A percentile compares a stretch with the other conserved stretches of the same genome.
phyloP scores from a whole-genome alignment of 2,329 filamentous ascomycete genomes.

The Pseudogymnoascus sp. region DNA sequence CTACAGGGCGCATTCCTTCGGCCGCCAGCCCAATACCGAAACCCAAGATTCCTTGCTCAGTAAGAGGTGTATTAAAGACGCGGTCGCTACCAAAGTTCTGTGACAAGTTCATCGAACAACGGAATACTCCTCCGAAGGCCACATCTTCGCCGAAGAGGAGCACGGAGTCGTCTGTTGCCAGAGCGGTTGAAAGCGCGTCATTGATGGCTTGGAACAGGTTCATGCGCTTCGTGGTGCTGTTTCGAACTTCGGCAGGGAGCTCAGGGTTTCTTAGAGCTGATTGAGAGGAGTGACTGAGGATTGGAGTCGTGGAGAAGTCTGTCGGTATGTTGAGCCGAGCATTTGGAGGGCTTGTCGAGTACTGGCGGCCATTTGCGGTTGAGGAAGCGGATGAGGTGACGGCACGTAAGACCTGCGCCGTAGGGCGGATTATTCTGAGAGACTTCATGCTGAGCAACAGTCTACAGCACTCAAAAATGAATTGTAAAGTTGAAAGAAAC shows the following conservation, averaged over 20 bases:
- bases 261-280: conserved; percentile 63
- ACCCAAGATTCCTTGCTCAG: conserved; percentile 88
- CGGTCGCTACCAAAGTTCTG: conserved; percentile 79
- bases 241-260: conserved; percentile 55
- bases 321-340: conserved; percentile 73
- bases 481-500: background rate
- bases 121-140: conserved; percentile 92
- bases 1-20: conserved; percentile 85
- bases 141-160: conserved; percentile 95
- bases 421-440: background rate
- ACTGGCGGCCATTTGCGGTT: conserved; percentile 10
- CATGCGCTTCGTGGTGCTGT: conserved; percentile 71
- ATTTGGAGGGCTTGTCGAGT: conserved; percentile 38
- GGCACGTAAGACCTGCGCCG: background rate
- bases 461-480: background rate
- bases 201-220: conserved; percentile 95
- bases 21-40: conserved; percentile 87
- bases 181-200: conserved; percentile 72
- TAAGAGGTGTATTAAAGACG: conserved; percentile 93
- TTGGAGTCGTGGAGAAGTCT: conserved; percentile 74
- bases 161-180: conserved; percentile 76
- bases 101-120: conserved; percentile 84
- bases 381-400: conserved; percentile 5
- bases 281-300: conserved; percentile 73
- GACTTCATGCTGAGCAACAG: background rate